Evolutionary conservation across 805 yeast species (phyloP), one percentile per base, ranked within the genome.

Genomic region (Metschnikowia anglica): DNA sequence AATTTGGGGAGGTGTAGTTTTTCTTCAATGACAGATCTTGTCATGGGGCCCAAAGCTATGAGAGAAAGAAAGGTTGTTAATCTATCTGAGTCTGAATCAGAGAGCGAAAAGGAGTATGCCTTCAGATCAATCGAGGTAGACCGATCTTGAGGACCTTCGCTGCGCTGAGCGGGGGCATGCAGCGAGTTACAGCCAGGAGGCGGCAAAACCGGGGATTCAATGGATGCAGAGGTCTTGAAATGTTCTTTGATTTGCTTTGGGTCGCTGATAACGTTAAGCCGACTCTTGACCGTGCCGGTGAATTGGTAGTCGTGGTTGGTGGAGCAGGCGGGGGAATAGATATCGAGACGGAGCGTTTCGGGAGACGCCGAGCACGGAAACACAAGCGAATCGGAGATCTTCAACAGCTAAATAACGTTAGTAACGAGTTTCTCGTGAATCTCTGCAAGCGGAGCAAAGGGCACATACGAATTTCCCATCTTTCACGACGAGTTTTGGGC

Each of bases 321-420:
- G 8, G 40, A 30, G 8, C 38, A 28, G n/a, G 44, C 32, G 2
- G 43, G 51, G 9, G 59, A 46, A 51, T 67, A 69, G 5, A 70
- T 47, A 44, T 66, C 70, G 19, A 67, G 60, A 34, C 66, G 66
- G 42, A 65, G 61, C 32, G 58, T 61, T 43, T 69, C 74, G 13
- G 63, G 63, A 15, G 61, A 49, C 20, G 54, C 54, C 16, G 58
- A 44, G 45, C 72, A 69, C 10, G 73, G 72, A 33, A 55, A 66
- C 20, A 51, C 47, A 37, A 59, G 38, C 4, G 52, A 41, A 23
- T 62, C 64, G 15, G 56, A 48, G 28, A 66, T 46, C 39, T 58
- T 62, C 24, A 68, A 54, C 34, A 63, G 62, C 62, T 65, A 43
- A n/a, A 20, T 16, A 54, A 54, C 55, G 58, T 63, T 58, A 54